phyloP scores from a whole-genome alignment of 2,329 filamentous ascomycete species.

The Cordyceps tenuipes region DNA sequence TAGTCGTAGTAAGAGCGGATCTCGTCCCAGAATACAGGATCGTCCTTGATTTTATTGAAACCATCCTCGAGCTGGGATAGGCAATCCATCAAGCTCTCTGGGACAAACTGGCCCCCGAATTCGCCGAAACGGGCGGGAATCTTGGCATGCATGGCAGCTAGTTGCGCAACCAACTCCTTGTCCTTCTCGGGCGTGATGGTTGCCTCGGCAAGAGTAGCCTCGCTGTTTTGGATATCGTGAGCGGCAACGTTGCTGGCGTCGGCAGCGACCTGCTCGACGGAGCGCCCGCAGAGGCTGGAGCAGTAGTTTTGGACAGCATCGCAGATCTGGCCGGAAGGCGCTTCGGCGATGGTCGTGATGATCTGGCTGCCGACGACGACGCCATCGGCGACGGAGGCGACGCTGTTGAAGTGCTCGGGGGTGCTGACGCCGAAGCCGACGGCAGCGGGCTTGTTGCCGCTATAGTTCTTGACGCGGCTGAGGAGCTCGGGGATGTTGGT shows the following conservation, averaged over 20 bases:
- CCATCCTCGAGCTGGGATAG: slow-evolving; percentile 82
- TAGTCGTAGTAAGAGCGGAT: slow-evolving; percentile 93
- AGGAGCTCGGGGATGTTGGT: slow-evolving; percentile 74
- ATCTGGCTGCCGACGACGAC: slow-evolving; percentile 97
- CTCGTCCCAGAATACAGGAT: slow-evolving; percentile 93
- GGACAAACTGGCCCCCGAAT: slow-evolving; percentile 95
- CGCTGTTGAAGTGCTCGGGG: slow-evolving; percentile 81
- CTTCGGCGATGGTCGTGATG: slow-evolving; percentile 61
- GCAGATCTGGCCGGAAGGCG: slow-evolving; percentile 29
- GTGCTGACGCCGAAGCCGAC: slow-evolving; percentile 97
- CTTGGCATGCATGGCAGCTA: slow-evolving; percentile 72
- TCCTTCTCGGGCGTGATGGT: slow-evolving; percentile 58
- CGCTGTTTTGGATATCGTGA: slow-evolving; percentile 61
- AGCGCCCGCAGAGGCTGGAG: slow-evolving; percentile 52
- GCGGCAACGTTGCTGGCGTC: slow-evolving; percentile 33
- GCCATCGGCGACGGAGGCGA: slow-evolving; percentile 78
- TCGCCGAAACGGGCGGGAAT: slow-evolving; percentile 86
- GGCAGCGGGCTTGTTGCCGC: slow-evolving; percentile 80
- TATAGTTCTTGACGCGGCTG: slow-evolving; percentile 81
- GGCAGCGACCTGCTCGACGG: slow-evolving; percentile 14
- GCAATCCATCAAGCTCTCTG: slow-evolving; percentile 96
- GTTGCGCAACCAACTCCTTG: slow-evolving; percentile 65
- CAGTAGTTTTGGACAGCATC: slow-evolving; percentile 72
- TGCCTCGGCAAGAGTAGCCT: slow-evolving; percentile 54
- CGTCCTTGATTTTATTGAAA: slow-evolving; percentile 79